These are phyloP conservation scores for Oryza glaberrima DNA, from an alignment of 176 grass and related monocot species.

Conservation along the genomic window DNA sequence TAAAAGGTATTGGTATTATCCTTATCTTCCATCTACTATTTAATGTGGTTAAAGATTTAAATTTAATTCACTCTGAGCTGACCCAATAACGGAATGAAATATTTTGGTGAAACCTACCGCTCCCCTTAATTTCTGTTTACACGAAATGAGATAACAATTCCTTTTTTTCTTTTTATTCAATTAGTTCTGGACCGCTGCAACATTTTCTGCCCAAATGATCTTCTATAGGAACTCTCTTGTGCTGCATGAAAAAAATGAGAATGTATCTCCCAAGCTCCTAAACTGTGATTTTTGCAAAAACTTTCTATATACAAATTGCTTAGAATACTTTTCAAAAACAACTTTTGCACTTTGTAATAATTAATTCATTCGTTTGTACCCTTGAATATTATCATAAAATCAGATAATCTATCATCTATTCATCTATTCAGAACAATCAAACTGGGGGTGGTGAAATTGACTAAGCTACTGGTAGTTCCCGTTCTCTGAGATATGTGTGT, in stretches of 20 bases:
- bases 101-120: conserved; percentile 7
- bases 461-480: conserved; percentile 14
- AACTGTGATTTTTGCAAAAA: too few relatives aligned
- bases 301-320: too few relatives aligned
- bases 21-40: conserved; percentile 2
- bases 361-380: too few relatives aligned
- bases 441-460: background rate
- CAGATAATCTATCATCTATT: too few relatives aligned
- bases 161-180: background rate
- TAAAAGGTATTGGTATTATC: conserved; percentile 70
- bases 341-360: too few relatives aligned
- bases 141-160: background rate
- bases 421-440: too few relatives aligned
- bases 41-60: background rate
- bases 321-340: too few relatives aligned
- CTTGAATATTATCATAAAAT: too few relatives aligned
- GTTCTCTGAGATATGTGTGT: conserved; percentile 6
- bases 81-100: conserved; percentile 8
- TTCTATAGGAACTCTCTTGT: background rate
- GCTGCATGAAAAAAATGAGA: background rate
- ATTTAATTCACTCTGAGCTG: too few relatives aligned
- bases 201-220: conserved; percentile 11
- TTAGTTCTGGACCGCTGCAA: background rate
- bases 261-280: too few relatives aligned
- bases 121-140: conserved; percentile 3